phyloP scores from a whole-genome alignment of 352 stramenopile species.

The Phytophthora macrochlamydospora region DNA sequence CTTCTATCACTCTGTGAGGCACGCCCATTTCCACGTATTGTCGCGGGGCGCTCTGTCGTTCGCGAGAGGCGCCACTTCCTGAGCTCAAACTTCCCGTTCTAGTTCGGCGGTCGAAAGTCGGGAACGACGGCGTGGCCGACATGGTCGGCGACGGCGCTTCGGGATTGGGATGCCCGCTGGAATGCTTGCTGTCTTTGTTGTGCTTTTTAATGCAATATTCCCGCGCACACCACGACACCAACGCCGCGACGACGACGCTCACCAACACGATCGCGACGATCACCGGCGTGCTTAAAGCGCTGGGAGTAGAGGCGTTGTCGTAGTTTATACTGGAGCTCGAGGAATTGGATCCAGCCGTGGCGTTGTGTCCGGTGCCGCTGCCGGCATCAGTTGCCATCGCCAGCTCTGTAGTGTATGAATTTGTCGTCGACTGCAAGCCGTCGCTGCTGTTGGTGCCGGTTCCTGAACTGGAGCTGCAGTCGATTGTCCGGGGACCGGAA shows the following conservation, averaged over 20 bases:
- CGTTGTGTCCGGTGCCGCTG: neutral
- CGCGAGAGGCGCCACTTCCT: neutral
- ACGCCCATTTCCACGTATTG: neutral
- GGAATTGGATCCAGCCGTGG: neutral
- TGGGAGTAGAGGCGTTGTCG: neutral
- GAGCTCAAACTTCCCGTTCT: neutral
- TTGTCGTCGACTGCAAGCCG: neutral
- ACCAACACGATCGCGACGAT: slow-evolving; percentile 1
- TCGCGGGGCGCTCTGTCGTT: neutral
- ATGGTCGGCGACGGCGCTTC: slow-evolving; percentile 31
- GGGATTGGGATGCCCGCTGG: slow-evolving; percentile 6
- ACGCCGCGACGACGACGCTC: neutral
- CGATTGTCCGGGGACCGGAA: neutral
- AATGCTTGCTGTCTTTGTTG: neutral
- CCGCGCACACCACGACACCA: neutral
- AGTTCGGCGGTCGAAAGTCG: neutral
- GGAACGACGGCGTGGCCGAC: slow-evolving; percentile 27
- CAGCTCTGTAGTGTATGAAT: neutral
- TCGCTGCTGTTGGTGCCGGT: neutral
- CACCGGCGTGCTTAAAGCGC: slow-evolving; percentile 1
- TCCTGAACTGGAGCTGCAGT: neutral
- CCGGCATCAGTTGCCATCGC: neutral
- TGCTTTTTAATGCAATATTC: neutral
- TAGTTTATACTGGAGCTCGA: neutral
- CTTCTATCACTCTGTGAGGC: neutral